Conservation (phyloP, 331 rosid genomes). For the Telfairia occidentalis region DNA sequence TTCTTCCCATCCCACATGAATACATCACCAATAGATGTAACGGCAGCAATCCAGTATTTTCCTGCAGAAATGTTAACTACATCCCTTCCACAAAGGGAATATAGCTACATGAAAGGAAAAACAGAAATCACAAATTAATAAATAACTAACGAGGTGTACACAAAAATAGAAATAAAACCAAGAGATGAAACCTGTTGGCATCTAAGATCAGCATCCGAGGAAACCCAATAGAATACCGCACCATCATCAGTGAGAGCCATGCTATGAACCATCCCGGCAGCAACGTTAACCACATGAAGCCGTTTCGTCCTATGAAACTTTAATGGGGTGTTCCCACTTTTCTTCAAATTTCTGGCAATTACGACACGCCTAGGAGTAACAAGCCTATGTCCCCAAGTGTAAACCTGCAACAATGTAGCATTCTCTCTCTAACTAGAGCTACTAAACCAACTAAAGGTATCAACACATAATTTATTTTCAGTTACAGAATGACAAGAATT, state of each 20-base stretch:
- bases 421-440: neutral
- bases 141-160: neutral
- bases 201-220: constrained; percentile 79
- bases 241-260: constrained; percentile 85
- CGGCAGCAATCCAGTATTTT: constrained; percentile 83
- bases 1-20: constrained; percentile 92
- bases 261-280: constrained; percentile 86
- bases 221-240: constrained; percentile 78
- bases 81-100: constrained; percentile 57
- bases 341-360: constrained; percentile 72
- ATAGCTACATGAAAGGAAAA: constrained; percentile 32
- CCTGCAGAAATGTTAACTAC: constrained; percentile 72
- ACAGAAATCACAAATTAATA: neutral
- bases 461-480: neutral
- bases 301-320: constrained; percentile 73
- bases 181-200: constrained; percentile 64
- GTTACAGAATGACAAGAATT: constrained; percentile 1
- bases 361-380: constrained; percentile 86
- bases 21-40: constrained; percentile 78
- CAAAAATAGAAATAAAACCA: neutral
- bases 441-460: neutral
- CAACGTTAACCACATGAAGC: constrained; percentile 60
- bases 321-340: constrained; percentile 57
- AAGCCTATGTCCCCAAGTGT: constrained; percentile 95
- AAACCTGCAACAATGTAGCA: constrained; percentile 44